Base-by-base conservation (phyloP, 169 alveolate genomes). In the Cryptosporidium parvum region DNA sequence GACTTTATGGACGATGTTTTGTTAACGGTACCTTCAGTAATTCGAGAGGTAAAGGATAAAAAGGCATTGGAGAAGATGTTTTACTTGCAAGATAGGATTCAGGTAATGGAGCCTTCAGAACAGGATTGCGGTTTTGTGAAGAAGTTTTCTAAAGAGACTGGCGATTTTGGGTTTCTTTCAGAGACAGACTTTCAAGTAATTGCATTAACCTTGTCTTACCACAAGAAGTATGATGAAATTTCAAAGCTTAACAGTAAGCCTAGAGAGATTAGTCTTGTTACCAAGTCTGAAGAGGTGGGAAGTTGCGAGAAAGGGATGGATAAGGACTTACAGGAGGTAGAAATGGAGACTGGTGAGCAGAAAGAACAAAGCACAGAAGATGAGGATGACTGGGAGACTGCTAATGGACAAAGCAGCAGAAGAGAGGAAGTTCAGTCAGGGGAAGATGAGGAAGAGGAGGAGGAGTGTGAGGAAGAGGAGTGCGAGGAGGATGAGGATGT, bases 101-200 rank as follows among this genome's bases (percentile, higher is more conserved):
- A 65, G 31, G 69, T 93, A 35, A 84, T 92, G 12, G 93, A 89
- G 67, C 95, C 97, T 14, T 80, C 85, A 42, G 96, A 94, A 31
- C 91, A 72, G 23, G 96, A 93, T 80, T 86, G 95, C 31, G 85
- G 89, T 58, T 93, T 93, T 68, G 97, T 96, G 67, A 93, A 85
- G 62, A 71, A 91, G 68, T 96, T 96, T 86, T 92, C 98, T 8
- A 93, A 93, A 18, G 89, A 94, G 80, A 96, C 98, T 18, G 98
- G 98, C 1, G 98, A 96, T 58, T 92, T 86, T 84, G 95, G 94
- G 39, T 92, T 87, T 68, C 92, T 96, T 37, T 94, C 97, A 44
- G 92, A 85, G 45, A 94, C 94, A 12, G 98, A 96, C 91, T 93
- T 96, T 53, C 93, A 86, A 39, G 94, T 95, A 53, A 94, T 96